Evolutionary conservation across 129 eudicot genomes (phyloP), one percentile per base, ranked within the genome.

Genomic region (Artemisia tridentata): DNA sequence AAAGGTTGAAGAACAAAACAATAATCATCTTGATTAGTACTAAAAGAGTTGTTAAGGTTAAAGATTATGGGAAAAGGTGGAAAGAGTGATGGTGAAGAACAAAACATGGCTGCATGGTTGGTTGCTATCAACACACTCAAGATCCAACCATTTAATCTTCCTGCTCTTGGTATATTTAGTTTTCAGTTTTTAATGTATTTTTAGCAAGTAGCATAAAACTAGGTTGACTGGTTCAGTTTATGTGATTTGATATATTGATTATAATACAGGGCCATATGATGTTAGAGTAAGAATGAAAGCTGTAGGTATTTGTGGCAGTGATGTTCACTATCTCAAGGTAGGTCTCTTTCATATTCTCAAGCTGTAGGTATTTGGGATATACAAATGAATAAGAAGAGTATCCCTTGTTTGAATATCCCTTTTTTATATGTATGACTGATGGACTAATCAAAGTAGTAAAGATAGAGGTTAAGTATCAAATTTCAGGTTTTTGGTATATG

Each of bases 51-150:
- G 10, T 12, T 18, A 4, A 72, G 55, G 54, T 31, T 31, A 31
- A 31, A 31, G 41, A 31, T 31, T 3, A 87, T 87, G 89, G 89
- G 92, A 18, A 81, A 79, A 48, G 89, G 86, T 53, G 86, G 85
- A 60, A 78, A 75, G 50, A 72, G 45, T 4, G 83, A 59, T 12
- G 75, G 52, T 3, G 63, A 23, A 4, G 65, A 84, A 68, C 84
- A 85, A 77, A 90, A 93, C 84, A 85, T 87, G 96, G 99, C 99
- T 34, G 97, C 96, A 63, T 93, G 99, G 97, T 84, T 90, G n/a
- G 73, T 83, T 43, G 91, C 93, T 3, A 74, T 89, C 48, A 86
- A 90, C 77, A 79, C 80, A 65, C 87, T 93, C 81, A 87, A 86
- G 85, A 93, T 93, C 69, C 91, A 64, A 18, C 99, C 99, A 46